phyloP scores from a whole-genome alignment of 2,329 filamentous ascomycete species.

The Pseudocercospora macadamiae region DNA sequence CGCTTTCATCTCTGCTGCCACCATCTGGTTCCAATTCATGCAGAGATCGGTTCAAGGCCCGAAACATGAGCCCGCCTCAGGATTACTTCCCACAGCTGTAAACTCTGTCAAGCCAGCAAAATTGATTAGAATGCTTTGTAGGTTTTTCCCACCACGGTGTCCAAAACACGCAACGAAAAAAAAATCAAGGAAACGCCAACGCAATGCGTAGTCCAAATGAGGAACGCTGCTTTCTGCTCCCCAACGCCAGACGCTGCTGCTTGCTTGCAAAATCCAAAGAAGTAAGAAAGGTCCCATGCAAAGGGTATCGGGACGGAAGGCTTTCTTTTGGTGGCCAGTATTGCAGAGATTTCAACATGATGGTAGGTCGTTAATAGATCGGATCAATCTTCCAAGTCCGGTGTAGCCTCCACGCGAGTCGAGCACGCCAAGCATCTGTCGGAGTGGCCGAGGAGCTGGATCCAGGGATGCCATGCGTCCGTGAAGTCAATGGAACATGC shows the following conservation, averaged over 20 bases:
- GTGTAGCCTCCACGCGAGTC: not conserved
- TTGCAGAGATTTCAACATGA: not conserved
- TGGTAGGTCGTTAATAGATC: not conserved
- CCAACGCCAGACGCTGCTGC: constrained; percentile 14
- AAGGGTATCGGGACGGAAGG: constrained; percentile 7
- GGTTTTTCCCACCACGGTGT: not conserved
- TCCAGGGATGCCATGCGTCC: constrained; percentile 9
- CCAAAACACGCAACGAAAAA: not conserved
- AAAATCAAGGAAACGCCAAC: constrained; percentile 6
- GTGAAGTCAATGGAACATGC: not conserved
- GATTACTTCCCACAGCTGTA: not conserved
- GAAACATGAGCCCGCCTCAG: constrained; percentile 1
- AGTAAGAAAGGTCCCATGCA: constrained; percentile 7
- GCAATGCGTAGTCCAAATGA: constrained; percentile 4
- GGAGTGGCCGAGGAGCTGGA: constrained; percentile 2
- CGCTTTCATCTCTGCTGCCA: not conserved
- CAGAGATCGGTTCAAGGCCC: not conserved
- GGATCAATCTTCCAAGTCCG: not conserved
- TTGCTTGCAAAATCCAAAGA: constrained; percentile 10
- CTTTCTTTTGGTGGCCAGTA: constrained; percentile 1
- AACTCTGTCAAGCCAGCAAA: not conserved
- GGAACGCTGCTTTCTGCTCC: constrained; percentile 6
- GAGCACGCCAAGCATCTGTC: not conserved
- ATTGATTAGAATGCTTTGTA: not conserved
- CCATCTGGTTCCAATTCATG: not conserved